Conservation (phyloP, 2,329 filamentous ascomycete species). For the Apiospora kogelbergensis region DNA sequence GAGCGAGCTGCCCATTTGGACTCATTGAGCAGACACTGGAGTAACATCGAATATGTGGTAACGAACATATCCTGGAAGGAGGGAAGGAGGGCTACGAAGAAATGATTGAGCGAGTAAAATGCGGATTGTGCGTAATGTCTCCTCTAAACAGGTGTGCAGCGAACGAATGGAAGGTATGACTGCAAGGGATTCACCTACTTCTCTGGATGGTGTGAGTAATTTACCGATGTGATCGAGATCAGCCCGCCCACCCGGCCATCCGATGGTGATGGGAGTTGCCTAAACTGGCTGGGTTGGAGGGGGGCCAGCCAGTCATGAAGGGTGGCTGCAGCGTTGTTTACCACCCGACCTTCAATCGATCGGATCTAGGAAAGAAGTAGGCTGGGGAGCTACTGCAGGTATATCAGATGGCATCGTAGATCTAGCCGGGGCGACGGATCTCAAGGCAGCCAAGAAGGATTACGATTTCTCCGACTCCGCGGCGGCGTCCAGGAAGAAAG, state of each 20-base stretch:
- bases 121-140: too few relatives aligned
- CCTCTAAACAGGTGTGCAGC: too few relatives aligned
- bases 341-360: background rate
- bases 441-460: slow-evolving; percentile 41
- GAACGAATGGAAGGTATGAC: background rate
- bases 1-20: background rate
- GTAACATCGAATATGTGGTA: too few relatives aligned
- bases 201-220: background rate
- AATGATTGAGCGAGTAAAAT: too few relatives aligned
- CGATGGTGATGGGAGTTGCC: background rate
- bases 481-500: slow-evolving; percentile 35
- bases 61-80: background rate
- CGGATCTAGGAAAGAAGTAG: background rate
- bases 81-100: background rate
- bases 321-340: background rate
- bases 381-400: background rate
- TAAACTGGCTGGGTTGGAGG: background rate
- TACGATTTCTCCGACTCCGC: slow-evolving; percentile 38
- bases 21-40: background rate
- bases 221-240: background rate
- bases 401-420: slow-evolving; percentile 56
- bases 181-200: background rate
- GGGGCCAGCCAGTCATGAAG: background rate
- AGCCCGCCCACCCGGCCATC: background rate
- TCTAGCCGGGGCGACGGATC: slow-evolving; percentile 59